Percentiles rank a stretch among this genome's conserved stretches.
Conservation (phyloP, 2,329 filamentous ascomycete genomes). For the Penicillium sp. region DNA sequence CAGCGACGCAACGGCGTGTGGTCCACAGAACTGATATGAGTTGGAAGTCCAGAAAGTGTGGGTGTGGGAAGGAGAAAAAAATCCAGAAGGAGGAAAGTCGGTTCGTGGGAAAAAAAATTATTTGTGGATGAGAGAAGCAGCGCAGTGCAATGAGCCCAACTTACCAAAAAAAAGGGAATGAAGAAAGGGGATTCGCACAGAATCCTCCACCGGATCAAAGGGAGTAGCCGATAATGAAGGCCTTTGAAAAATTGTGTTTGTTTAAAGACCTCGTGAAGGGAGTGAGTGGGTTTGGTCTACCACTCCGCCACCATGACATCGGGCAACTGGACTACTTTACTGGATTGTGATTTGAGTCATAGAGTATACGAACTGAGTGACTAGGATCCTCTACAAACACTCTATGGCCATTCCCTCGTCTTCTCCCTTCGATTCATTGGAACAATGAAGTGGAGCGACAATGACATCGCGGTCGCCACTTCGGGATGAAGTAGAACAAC, state of each 20-base stretch:
- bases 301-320: constrained; percentile 21
- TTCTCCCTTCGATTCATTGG: no score
- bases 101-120: constrained; percentile 19
- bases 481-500: no score
- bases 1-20: constrained; percentile 22
- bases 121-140: constrained; percentile 14
- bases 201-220: no score
- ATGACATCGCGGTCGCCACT: constrained; percentile 3
- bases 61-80: constrained; percentile 19
- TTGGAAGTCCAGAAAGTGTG: constrained; percentile 10
- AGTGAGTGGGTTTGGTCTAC: constrained; percentile 9
- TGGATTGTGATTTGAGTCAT: no score
- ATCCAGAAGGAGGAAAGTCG: constrained; percentile 17
- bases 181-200: neutral
- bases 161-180: constrained; percentile 3
- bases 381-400: no score
- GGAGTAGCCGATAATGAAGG: no score
- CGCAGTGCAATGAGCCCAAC: constrained; percentile 2
- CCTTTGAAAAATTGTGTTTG: no score
- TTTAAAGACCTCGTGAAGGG: no score
- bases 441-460: constrained; percentile 9
- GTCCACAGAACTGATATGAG: constrained; percentile 12
- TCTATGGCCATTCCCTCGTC: no score
- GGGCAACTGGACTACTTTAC: no score
- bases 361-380: no score